Evolutionary conservation across 73 alveolate genomes (phyloP), one percentile per base, ranked within the genome.

Genomic region (Stentor coeruleus): DNA sequence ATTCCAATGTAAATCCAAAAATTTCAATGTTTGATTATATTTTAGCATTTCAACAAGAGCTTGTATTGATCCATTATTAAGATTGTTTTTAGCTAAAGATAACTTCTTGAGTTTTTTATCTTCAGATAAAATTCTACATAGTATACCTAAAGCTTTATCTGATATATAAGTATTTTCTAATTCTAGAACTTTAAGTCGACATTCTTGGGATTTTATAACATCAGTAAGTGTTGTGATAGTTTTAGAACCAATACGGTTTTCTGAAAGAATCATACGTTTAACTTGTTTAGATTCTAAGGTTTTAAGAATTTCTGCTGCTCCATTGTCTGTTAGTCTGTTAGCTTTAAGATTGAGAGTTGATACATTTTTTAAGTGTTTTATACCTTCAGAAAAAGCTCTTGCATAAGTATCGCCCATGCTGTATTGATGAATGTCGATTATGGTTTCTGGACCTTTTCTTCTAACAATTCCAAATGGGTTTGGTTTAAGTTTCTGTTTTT

Each of bases 1-100:
- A 77, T 88, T 87, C 96, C 96, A 91, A 20, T 88, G 74, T 35
- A 91, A 85, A 58, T 83, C 84, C 14, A 91, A 74, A 3, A 73
- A 81, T 35, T 76, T 72, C 20, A 88, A 2, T 37, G 26, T 31
- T 1, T 66, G 15, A 66, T 66, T 66, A 1, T 66, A 20, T 0
- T 20, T 14, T 1, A 66, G 79, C 79, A 66, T 66, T 31, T 66
- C 79, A 26, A 20, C 39, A 14, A 66, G n/a, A 1, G 79, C 36
- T 66, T 66, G n/a, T 20, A 20, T 31, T 20, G 79, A 20, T 66
- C 36, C 42, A 33, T 20, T 26, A 11, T 31, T 20, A 40, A 66
- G n/a, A 11, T 66, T 31, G 37, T 66, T 66, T 33, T 66, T 66
- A 1, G 79, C 79, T 1, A 66, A 33, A 66, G n/a, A 20, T 26